Evolutionary conservation across 2,329 filamentous ascomycete species (phyloP).

Genomic region (Pseudopithomyces maydicus): DNA sequence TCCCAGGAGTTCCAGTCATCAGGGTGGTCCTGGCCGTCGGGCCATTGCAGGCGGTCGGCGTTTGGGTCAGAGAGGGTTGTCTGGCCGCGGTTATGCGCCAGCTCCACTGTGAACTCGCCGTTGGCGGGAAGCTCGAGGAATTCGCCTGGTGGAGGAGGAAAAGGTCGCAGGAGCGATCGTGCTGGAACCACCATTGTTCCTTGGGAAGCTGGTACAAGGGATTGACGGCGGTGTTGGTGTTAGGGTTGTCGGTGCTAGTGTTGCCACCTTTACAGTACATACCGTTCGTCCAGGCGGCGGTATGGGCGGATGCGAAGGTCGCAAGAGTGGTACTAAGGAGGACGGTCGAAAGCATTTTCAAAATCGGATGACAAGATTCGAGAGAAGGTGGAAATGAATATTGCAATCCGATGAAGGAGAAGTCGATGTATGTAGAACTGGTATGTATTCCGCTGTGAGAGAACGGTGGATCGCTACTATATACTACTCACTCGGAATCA

Average conservation of each 20-base stretch:
- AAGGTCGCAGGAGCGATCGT: slow-evolving; percentile 53
- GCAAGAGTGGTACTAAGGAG: slow-evolving; percentile 16
- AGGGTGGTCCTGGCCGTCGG: slow-evolving; percentile 53
- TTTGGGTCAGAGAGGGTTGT: slow-evolving; percentile 55
- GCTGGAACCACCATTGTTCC: slow-evolving; percentile 59
- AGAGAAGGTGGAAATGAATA: background rate
- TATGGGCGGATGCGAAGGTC: slow-evolving; percentile 37
- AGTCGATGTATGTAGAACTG: background rate
- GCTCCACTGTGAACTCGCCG: slow-evolving; percentile 54
- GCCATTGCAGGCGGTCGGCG: slow-evolving; percentile 49
- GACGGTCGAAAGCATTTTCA: slow-evolving; percentile 16
- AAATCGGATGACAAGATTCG: background rate
- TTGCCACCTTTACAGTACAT: slow-evolving; percentile 49
- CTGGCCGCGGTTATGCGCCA: slow-evolving; percentile 57
- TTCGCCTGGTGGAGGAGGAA: slow-evolving; percentile 42
- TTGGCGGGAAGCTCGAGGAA: slow-evolving; percentile 56
- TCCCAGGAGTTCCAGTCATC: slow-evolving; percentile 53
- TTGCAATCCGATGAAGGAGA: too few relatives aligned
- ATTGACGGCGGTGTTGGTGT: slow-evolving; percentile 54
- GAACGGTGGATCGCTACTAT: background rate
- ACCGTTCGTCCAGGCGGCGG: slow-evolving; percentile 45
- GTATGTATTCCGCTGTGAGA: background rate
- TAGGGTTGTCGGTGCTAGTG: slow-evolving; percentile 41
- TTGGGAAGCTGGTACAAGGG: slow-evolving; percentile 54
- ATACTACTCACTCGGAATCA: background rate